Conservation (phyloP, 495 filamentous ascomycete genomes). For the Tuber magnatum region DNA sequence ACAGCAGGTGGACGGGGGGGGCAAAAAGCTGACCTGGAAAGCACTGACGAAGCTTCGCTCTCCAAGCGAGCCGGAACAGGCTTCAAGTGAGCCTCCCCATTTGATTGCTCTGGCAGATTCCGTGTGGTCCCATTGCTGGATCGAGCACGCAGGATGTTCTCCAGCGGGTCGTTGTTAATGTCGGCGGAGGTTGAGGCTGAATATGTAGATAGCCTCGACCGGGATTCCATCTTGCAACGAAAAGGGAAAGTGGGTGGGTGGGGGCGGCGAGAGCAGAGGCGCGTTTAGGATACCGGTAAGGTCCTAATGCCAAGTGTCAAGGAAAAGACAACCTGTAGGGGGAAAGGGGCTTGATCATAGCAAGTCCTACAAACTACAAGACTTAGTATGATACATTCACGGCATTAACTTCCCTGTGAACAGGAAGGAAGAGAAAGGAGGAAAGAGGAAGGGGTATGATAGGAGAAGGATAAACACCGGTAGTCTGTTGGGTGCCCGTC, state of each 20-base stretch:
- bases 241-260: neutral
- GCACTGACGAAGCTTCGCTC: conserved; percentile 25
- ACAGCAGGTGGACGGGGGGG: neutral
- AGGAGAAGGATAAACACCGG: neutral
- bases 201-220: neutral
- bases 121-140: neutral
- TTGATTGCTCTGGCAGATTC: neutral
- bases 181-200: neutral
- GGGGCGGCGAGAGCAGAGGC: neutral
- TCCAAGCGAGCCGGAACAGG: conserved; percentile 12
- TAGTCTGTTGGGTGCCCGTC: neutral
- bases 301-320: neutral
- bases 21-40: conserved; percentile 22
- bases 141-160: neutral
- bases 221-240: neutral
- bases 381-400: neutral
- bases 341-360: neutral
- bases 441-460: neutral
- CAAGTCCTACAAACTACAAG: neutral
- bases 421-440: neutral
- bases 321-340: neutral
- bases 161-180: neutral
- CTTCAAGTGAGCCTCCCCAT: conserved; percentile 21
- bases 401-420: neutral
- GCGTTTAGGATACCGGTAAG: neutral